phyloP scores from a whole-genome alignment of 306 rosid species.

The Inga laurina region DNA sequence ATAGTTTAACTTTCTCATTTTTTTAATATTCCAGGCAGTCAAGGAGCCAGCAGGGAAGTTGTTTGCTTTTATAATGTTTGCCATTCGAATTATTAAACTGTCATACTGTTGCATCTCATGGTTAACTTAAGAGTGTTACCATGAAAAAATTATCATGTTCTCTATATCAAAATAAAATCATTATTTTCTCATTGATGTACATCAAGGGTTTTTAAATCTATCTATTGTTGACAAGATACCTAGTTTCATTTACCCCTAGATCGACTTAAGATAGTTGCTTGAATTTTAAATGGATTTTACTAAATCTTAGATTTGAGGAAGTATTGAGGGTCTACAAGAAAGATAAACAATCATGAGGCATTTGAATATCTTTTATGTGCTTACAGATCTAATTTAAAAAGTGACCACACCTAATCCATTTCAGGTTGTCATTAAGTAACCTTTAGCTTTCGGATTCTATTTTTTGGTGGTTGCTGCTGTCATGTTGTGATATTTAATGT shows the following conservation, averaged over 20 bases:
- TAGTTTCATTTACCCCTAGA: constrained; percentile 16
- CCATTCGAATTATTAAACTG: constrained; percentile 17
- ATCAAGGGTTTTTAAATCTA: constrained; percentile 8
- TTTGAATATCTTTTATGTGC: constrained; percentile 15
- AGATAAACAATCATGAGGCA: constrained; percentile 17
- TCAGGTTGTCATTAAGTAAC: constrained; percentile 58
- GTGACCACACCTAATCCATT: constrained; percentile 67
- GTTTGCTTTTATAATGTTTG: constrained; percentile 2
- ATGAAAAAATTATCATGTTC: neutral
- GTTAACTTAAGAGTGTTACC: constrained; percentile 4
- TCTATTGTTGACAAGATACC: neutral
- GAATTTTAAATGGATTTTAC: constrained; percentile 12
- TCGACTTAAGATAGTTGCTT: constrained; percentile 28
- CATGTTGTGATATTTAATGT: constrained; percentile 15
- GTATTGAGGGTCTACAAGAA: constrained; percentile 25
- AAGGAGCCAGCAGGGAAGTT: neutral
- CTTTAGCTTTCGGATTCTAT: constrained; percentile 13
- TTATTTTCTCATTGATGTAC: constrained; percentile 18
- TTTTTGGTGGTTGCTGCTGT: constrained; percentile 1
- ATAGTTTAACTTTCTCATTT: constrained; percentile 9
- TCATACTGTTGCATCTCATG: constrained; percentile 8
- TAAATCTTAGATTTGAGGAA: constrained; percentile 22
- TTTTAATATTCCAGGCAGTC: constrained; percentile 12
- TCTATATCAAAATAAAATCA: neutral
- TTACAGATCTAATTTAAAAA: constrained; percentile 7